Percentiles rank a stretch among this genome's conserved stretches.
These are phyloP conservation scores for Saraca asoca DNA, from an alignment of 331 rosid species.

Conservation along the genomic window DNA sequence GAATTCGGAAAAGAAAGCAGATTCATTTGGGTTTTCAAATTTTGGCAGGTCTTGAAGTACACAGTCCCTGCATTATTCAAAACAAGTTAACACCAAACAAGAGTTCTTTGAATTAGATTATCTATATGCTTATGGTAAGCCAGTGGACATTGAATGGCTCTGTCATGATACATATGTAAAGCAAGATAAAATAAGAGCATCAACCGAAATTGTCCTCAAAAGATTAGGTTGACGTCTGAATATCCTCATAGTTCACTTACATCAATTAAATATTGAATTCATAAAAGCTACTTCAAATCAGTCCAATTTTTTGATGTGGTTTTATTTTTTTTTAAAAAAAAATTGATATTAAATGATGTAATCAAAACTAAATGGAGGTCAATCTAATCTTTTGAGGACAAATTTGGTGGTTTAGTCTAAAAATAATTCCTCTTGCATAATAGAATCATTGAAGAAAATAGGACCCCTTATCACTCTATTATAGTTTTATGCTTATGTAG, in stretches of 20 bases:
- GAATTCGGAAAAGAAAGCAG: constrained; percentile 39
- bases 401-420: too few species aligned
- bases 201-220: too few species aligned
- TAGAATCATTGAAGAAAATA: constrained; percentile 24
- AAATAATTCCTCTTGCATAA: neutral
- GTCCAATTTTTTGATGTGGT: too few species aligned
- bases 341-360: too few species aligned
- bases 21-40: constrained; percentile 40
- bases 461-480: constrained; percentile 41
- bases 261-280: too few species aligned
- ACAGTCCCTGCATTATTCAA: constrained; percentile 49
- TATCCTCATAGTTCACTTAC: too few species aligned
- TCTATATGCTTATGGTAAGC: constrained; percentile 29
- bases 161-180: constrained; percentile 20
- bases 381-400: too few species aligned
- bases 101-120: constrained; percentile 13
- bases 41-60: constrained; percentile 46
- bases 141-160: constrained; percentile 44
- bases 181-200: neutral
- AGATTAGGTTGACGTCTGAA: too few species aligned
- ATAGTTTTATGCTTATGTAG: constrained; percentile 36
- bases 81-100: constrained; percentile 29
- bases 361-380: too few species aligned
- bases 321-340: too few species aligned
- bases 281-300: too few species aligned